These are phyloP conservation scores for Zostera marina DNA, from an alignment of 116 monocot species.

Conservation along the genomic window DNA sequence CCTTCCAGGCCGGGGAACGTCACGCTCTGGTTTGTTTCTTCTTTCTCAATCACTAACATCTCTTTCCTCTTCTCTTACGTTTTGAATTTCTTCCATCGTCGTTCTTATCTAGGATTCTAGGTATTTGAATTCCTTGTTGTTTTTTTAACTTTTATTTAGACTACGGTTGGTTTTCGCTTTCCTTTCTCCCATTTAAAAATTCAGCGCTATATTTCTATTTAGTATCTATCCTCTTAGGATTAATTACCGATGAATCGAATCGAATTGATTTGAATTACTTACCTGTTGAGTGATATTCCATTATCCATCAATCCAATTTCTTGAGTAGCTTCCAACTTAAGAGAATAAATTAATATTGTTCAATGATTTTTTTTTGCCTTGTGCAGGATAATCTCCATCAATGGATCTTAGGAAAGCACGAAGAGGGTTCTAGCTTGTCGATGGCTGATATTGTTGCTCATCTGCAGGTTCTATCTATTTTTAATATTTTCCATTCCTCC, in stretches of 20 bases:
- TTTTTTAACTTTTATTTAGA: background rate
- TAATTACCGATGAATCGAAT: too few relatives aligned
- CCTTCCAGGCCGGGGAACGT: slow-evolving; percentile 81
- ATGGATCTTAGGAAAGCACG: slow-evolving; percentile 43
- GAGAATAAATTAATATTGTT: background rate
- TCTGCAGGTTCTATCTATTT: slow-evolving; percentile 27
- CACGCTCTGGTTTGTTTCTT: slow-evolving; percentile 42
- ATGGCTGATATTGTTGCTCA: slow-evolving; percentile 33
- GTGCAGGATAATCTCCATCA: slow-evolving; percentile 29
- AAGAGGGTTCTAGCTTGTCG: slow-evolving; percentile 30
- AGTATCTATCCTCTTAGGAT: too few relatives aligned
- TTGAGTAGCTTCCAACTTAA: too few relatives aligned
- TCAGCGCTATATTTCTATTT: background rate
- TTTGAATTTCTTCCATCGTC: background rate
- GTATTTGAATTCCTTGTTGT: too few relatives aligned
- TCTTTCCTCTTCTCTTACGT: background rate
- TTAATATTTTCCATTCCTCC: too few relatives aligned
- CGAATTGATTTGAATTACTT: too few relatives aligned
- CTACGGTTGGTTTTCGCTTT: background rate
- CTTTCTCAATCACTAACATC: too few relatives aligned
- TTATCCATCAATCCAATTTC: background rate
- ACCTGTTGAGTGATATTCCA: too few relatives aligned
- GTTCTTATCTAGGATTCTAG: too few relatives aligned
- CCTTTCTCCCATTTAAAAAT: background rate
- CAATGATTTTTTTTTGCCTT: background rate